These are phyloP conservation scores for Anthracocystis setariae DNA, from an alignment of 1,284 basidiomycete species.

Conservation along the genomic window DNA sequence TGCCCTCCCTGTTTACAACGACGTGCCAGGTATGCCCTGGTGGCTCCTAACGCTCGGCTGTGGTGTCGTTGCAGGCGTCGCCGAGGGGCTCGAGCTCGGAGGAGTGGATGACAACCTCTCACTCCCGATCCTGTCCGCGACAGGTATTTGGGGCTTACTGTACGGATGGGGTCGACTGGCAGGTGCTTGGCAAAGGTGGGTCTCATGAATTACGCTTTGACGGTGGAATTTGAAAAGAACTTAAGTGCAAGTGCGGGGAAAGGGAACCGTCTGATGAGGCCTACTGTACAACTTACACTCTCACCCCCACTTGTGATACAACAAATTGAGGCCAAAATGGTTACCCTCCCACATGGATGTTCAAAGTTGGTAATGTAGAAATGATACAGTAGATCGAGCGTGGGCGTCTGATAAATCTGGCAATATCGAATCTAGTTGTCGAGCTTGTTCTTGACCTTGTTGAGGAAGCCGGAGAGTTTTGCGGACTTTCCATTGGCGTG, in stretches of 20 bases:
- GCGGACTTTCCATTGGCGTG: not conserved
- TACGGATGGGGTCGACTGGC: conserved; percentile 55
- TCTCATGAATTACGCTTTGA: conserved; percentile 10
- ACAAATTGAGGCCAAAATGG: no score
- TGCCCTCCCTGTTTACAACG: conserved; percentile 21
- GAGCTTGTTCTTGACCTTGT: conserved; percentile 34
- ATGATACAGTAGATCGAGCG: not conserved
- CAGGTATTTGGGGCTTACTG: conserved; percentile 74
- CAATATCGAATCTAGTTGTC: conserved; percentile 4
- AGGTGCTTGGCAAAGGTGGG: conserved; percentile 28
- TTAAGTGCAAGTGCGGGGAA: not conserved
- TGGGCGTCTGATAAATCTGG: not conserved
- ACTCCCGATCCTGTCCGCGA: conserved; percentile 87
- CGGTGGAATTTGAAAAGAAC: not conserved
- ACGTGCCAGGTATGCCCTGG: conserved; percentile 58
- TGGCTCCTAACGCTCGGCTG: conserved; percentile 47
- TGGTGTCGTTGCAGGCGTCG: conserved; percentile 67
- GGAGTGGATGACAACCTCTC: conserved; percentile 92
- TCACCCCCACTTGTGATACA: no score
- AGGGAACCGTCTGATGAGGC: no score
- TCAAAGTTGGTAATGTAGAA: no score
- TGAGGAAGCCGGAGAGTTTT: conserved; percentile 20
- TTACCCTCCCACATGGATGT: no score
- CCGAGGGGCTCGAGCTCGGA: conserved; percentile 76
- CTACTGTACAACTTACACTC: no score